Conservation (phyloP, 2,329 filamentous ascomycete species). For the Cladophialophora bantiana region DNA sequence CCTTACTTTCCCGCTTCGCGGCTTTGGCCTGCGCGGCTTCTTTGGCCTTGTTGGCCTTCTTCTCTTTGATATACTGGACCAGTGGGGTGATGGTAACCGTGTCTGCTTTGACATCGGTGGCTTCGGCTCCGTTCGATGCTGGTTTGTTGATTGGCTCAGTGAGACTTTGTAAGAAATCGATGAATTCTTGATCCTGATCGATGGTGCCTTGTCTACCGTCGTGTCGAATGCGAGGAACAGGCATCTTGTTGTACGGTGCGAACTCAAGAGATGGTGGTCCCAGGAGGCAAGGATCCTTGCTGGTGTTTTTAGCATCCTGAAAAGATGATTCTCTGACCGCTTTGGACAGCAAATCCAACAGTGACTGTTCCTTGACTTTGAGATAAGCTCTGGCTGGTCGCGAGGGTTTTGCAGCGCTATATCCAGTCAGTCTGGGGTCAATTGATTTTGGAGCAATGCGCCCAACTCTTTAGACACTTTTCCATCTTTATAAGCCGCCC, state of each 20-base stretch:
- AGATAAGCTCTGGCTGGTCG: slow-evolving; percentile 81
- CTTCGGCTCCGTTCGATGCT: slow-evolving; percentile 57
- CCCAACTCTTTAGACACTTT: slow-evolving; percentile 85
- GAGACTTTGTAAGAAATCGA: slow-evolving; percentile 85
- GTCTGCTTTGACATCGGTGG: slow-evolving; percentile 60
- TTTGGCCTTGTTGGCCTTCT: slow-evolving; percentile 78
- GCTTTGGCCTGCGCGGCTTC: slow-evolving; percentile 45
- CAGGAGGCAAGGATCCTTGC: slow-evolving; percentile 73
- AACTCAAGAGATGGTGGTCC: slow-evolving; percentile 83
- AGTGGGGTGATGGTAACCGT: slow-evolving; percentile 84
- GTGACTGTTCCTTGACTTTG: slow-evolving; percentile 74
- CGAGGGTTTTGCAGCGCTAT: slow-evolving; percentile 82
- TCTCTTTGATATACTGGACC: slow-evolving; percentile 88
- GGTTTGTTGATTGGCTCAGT: slow-evolving; percentile 74
- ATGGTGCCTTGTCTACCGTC: slow-evolving; percentile 93
- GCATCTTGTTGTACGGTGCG: slow-evolving; percentile 82
- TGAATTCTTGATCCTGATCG: slow-evolving; percentile 94
- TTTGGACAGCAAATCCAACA: slow-evolving; percentile 72
- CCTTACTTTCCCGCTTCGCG: slow-evolving; percentile 69
- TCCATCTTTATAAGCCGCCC: slow-evolving; percentile 74
- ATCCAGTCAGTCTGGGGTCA: slow-evolving; percentile 33
- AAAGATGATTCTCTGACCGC: slow-evolving; percentile 73
- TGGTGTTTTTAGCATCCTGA: slow-evolving; percentile 81
- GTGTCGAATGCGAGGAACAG: slow-evolving; percentile 73
- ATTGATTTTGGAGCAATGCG: slow-evolving; percentile 1